These are phyloP conservation scores for Pseudohyphozyma bogoriensis DNA, from an alignment of 768 basidiomycete species.

Conservation along the genomic window DNA sequence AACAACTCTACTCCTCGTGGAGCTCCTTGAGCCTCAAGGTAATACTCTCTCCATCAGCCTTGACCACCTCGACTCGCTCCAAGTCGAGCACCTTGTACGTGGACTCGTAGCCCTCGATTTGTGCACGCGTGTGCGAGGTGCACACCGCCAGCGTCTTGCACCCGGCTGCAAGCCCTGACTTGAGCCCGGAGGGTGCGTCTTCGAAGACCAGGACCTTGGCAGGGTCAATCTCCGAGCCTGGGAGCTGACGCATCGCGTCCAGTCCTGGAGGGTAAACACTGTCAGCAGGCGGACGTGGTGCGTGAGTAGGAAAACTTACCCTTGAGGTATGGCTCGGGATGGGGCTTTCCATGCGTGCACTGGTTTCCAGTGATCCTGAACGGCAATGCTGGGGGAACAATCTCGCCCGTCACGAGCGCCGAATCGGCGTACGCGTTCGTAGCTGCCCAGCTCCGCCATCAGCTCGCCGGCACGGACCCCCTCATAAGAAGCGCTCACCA, in stretches of 20 bases:
- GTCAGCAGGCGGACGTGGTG: conserved; percentile 49
- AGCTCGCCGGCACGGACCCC: too few species aligned
- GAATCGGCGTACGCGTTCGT: conserved; percentile 60
- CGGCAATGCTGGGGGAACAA: conserved; percentile 49
- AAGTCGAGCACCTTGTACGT: conserved; percentile 63
- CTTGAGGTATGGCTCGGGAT: conserved; percentile 72
- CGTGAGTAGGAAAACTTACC: conserved; percentile 35
- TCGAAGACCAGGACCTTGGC: conserved; percentile 56
- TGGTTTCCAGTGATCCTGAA: conserved; percentile 69
- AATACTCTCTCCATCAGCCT: conserved; percentile 7
- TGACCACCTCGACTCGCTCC: conserved; percentile 41
- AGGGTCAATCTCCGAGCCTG: conserved; percentile 4
- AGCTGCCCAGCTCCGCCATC: conserved; percentile 47
- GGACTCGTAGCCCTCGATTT: conserved; percentile 49
- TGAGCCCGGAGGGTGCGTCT: conserved; percentile 76
- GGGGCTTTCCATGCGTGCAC: conserved; percentile 67
- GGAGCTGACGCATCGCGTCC: neutral
- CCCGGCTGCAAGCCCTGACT: conserved; percentile 64
- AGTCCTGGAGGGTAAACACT: neutral
- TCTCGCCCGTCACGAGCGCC: conserved; percentile 54
- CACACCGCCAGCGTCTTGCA: conserved; percentile 69
- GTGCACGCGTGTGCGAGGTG: conserved; percentile 59
- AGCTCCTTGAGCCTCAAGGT: conserved; percentile 19
- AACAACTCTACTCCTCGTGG: conserved; percentile 28
- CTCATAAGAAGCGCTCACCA: conserved; percentile 42